phyloP scores from a whole-genome alignment of 2,329 filamentous ascomycete species.

The Cytospora schulzeri region DNA sequence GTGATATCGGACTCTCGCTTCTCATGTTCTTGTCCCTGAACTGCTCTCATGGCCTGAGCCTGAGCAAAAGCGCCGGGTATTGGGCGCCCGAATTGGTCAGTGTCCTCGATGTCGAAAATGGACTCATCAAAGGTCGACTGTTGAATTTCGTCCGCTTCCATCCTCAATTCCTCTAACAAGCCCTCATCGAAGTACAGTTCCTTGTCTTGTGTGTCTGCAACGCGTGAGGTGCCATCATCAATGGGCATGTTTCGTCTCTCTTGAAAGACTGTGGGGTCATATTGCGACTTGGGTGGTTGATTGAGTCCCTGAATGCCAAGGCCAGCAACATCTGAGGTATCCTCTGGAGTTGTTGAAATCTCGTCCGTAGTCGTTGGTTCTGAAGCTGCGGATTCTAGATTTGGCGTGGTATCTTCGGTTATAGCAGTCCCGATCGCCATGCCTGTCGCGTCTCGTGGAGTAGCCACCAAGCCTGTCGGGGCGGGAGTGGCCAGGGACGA shows the following conservation, averaged over 20 bases:
- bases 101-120: constrained; percentile 70
- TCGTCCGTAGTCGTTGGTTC: constrained; percentile 26
- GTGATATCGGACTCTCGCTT: constrained; percentile 52
- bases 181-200: constrained; percentile 74
- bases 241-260: constrained; percentile 24
- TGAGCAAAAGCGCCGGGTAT: constrained; percentile 60
- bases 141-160: constrained; percentile 55
- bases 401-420: constrained; percentile 48
- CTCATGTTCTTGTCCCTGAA: constrained; percentile 34
- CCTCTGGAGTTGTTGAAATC: constrained; percentile 4
- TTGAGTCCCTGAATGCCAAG: constrained; percentile 47
- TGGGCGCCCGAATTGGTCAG: constrained; percentile 62
- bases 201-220: constrained; percentile 44
- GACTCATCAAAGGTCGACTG: constrained; percentile 69
- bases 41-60: constrained; percentile 51
- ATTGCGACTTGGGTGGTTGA: constrained; percentile 27
- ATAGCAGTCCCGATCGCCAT: constrained; percentile 60
- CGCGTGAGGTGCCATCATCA: constrained; percentile 4
- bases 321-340: constrained; percentile 37
- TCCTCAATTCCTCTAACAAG: constrained; percentile 46
- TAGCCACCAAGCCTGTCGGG: constrained; percentile 49
- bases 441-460: constrained; percentile 58
- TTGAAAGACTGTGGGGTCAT: constrained; percentile 28
- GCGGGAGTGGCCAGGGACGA: constrained; percentile 55
- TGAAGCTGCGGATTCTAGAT: constrained; percentile 22